These are phyloP conservation scores for Phytophthora meadii DNA, from an alignment of 352 stramenopile species.

Conservation along the genomic window DNA sequence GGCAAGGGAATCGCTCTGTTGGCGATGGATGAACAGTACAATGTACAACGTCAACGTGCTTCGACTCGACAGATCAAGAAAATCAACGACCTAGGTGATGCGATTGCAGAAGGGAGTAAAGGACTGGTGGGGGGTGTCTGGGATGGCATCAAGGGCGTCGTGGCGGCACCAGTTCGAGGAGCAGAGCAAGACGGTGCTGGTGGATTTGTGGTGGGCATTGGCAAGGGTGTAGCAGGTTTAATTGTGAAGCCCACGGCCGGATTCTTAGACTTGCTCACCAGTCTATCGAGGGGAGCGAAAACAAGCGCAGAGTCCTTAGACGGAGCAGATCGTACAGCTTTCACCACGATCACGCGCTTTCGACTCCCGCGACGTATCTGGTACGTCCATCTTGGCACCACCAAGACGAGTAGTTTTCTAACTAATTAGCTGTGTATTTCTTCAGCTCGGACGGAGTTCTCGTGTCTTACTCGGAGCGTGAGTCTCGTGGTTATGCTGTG, in stretches of 20 bases:
- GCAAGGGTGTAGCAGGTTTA: conserved; percentile 82
- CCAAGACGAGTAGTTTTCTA: neutral
- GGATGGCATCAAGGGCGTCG: conserved; percentile 85
- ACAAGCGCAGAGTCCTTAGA: conserved; percentile 84
- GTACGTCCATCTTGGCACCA: conserved; percentile 39
- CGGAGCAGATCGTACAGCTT: conserved; percentile 50
- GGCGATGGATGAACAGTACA: conserved; percentile 91
- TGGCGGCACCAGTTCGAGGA: conserved; percentile 78
- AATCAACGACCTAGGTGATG: conserved; percentile 81
- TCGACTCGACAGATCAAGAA: conserved; percentile 79
- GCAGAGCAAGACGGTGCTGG: conserved; percentile 78
- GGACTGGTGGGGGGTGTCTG: conserved; percentile 81
- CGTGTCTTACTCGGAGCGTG: conserved; percentile 83
- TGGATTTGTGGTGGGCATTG: conserved; percentile 86
- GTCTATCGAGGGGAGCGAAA: conserved; percentile 81
- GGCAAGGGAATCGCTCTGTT: conserved; percentile 87
- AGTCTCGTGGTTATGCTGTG: conserved; percentile 78
- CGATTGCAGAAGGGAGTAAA: conserved; percentile 84
- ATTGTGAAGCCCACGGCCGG: conserved; percentile 87
- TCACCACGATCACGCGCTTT: conserved; percentile 64
- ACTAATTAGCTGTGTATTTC: conserved; percentile 6
- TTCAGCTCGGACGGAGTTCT: conserved; percentile 77
- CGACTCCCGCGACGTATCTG: conserved; percentile 77
- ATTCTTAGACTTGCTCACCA: conserved; percentile 85
- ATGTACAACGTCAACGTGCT: conserved; percentile 77